phyloP scores from a whole-genome alignment of 2,329 filamentous ascomycete species.

The Aspergillus caelatus region DNA sequence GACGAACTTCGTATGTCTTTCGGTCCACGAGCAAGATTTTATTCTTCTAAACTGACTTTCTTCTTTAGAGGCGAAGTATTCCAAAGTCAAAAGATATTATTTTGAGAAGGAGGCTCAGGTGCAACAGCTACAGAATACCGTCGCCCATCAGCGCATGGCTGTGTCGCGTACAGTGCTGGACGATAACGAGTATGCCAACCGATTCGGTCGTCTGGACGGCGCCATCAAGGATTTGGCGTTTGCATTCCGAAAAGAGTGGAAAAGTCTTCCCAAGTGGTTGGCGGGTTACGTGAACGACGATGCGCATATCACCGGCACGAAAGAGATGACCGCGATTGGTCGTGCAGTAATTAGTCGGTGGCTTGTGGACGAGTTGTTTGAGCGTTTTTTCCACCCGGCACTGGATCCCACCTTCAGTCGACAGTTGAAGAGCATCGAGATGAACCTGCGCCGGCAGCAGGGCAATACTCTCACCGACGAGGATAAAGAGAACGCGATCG shows the following conservation, averaged over 20 bases:
- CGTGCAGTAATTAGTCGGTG: conserved; percentile 86
- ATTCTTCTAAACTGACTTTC: conserved; percentile 2
- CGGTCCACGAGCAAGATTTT: not conserved
- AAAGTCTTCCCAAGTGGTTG: conserved; percentile 77
- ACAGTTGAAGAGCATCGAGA: conserved; percentile 82
- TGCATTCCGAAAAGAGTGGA: conserved; percentile 95
- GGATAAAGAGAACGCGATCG: conserved; percentile 83
- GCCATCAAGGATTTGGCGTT: conserved; percentile 94
- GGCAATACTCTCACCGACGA: conserved; percentile 76
- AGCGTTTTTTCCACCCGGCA: conserved; percentile 88
- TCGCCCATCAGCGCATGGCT: conserved; percentile 92
- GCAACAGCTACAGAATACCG: conserved; percentile 93
- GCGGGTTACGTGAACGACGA: conserved; percentile 79
- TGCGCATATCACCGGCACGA: conserved; percentile 82
- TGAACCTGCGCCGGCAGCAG: conserved; percentile 79
- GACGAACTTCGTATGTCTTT: conserved; percentile 49
- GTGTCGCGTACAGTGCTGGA: conserved; percentile 93
- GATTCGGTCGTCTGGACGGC: conserved; percentile 89
- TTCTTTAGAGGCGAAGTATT: conserved; percentile 82
- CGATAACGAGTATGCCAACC: conserved; percentile 87
- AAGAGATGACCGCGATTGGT: conserved; percentile 97
- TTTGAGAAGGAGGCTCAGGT: conserved; percentile 91
- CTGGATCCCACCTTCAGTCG: conserved; percentile 75
- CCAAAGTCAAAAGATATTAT: conserved; percentile 96
- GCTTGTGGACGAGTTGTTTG: conserved; percentile 88